Evolutionary conservation across 2,329 filamentous ascomycete species (phyloP), one percentile per base, ranked within the genome.

Genomic region (Drechslera avenae): DNA sequence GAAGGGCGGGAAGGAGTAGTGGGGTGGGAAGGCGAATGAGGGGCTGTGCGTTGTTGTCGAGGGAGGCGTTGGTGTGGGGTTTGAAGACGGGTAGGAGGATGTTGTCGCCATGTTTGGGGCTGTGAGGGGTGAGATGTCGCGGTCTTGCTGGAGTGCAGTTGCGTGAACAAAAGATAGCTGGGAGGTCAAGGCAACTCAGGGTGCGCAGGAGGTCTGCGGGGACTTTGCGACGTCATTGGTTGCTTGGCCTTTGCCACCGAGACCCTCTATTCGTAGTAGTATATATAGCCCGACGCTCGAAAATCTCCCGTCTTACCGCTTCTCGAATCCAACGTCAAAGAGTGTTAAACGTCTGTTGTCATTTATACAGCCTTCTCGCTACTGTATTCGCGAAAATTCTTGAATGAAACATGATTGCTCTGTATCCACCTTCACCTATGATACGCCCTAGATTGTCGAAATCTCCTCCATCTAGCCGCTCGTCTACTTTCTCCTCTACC

Each of bases 1-100:
- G 86, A 94, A 92, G 68, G 90, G 87, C 0, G 90, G 90, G 78
- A 91, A 93, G 76, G 79, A 78, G 81, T 91, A 88, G 72, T 79
- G 77, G 8, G 75, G 68, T 30, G 78, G 77, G 60, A 77, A 76
- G 52, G 54, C 46, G 70, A 78, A 79, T 59, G 54, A 39, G 31
- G 46, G 46, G 50, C 35, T 49, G 30, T 41, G 30, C 4, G 50
- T 21, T 18, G 60, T 37, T 5, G 56, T 23, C 12, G 56, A 9
- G 5, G 63, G 23, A 12, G 49, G 41, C 7, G 47, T 33, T 6
- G 59, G 39, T 23, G 50, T 46, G 34, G 52, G 31, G 31, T 46
- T 41, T 12, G 58, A 30, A 30, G 52, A n/a, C 26, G 50, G 52
- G 35, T 21, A 42, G 17, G 49, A 35, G 21, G 53, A 46, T 31